phyloP scores from a whole-genome alignment of 257 asterid species.

The Solanum paucissectum region DNA sequence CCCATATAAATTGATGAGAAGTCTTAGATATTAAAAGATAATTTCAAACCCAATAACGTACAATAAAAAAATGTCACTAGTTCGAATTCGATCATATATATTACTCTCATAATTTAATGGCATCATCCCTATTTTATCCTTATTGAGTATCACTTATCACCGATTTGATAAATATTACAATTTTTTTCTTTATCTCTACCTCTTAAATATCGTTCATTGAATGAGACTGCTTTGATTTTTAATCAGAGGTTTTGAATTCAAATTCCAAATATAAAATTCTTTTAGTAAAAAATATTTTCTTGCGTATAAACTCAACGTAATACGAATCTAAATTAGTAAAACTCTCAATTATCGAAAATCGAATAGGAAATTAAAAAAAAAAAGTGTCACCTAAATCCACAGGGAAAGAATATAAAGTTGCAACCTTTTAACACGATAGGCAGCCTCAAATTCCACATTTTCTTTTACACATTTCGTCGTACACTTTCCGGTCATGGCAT shows the following conservation, averaged over 20 bases:
- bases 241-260: not conserved
- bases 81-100: not conserved
- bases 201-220: too few species aligned
- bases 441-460: not conserved
- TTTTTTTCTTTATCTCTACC: too few species aligned
- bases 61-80: not conserved
- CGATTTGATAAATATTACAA: not conserved
- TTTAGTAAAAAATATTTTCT: too few species aligned
- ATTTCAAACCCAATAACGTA: not conserved
- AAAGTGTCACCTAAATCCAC: not conserved
- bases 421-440: not conserved
- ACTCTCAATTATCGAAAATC: too few species aligned
- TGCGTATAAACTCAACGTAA: accelerated
- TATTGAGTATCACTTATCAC: not conserved
- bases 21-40: not conserved
- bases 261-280: too few species aligned
- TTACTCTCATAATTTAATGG: not conserved
- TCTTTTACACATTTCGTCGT: not conserved
- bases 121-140: too few species aligned
- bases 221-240: too few species aligned
- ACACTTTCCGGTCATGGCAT: constrained; percentile 29
- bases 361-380: too few species aligned
- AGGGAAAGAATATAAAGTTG: not conserved
- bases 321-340: too few species aligned
- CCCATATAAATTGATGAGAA: not conserved